A percentile compares a stretch with the other conserved stretches of the same genome.
Conservation (phyloP, 1,139 yeast species). For the Komagataea norvegica region DNA sequence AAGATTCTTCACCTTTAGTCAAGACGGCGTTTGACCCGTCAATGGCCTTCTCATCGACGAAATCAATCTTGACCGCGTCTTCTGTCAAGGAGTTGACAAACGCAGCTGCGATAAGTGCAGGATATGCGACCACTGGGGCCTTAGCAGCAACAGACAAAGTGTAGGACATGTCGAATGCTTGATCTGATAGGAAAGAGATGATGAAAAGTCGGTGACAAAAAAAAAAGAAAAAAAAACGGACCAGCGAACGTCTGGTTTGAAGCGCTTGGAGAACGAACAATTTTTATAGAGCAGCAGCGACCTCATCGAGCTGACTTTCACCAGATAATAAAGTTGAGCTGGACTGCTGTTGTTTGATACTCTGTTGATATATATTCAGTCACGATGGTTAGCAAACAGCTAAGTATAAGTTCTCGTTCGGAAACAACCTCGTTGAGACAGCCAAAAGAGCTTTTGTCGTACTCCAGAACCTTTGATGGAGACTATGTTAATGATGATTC, state of each 20-base stretch:
- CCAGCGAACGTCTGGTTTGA: too few species aligned
- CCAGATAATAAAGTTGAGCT: background rate
- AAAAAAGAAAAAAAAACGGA: background rate
- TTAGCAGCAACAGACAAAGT: conserved; percentile 73
- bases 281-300: too few species aligned
- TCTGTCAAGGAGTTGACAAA: conserved; percentile 54
- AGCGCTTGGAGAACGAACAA: too few species aligned
- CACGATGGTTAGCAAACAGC: background rate
- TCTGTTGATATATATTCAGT: background rate
- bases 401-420: conserved; percentile 34
- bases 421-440: conserved; percentile 56
- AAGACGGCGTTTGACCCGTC: conserved; percentile 31
- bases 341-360: background rate
- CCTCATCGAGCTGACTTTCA: too few species aligned
- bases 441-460: conserved; percentile 67
- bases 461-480: conserved; percentile 48
- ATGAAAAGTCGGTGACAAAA: background rate
- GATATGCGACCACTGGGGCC: conserved; percentile 77
- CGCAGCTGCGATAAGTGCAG: conserved; percentile 75
- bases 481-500: conserved; percentile 46
- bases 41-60: conserved; percentile 55
- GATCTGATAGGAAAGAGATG: too few species aligned
- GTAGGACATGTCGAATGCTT: conserved; percentile 24
- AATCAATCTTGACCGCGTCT: conserved; percentile 54
- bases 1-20: conserved; percentile 31